Base-by-base conservation (phyloP, 495 filamentous ascomycete species). In the Talaromyces adpressus region DNA sequence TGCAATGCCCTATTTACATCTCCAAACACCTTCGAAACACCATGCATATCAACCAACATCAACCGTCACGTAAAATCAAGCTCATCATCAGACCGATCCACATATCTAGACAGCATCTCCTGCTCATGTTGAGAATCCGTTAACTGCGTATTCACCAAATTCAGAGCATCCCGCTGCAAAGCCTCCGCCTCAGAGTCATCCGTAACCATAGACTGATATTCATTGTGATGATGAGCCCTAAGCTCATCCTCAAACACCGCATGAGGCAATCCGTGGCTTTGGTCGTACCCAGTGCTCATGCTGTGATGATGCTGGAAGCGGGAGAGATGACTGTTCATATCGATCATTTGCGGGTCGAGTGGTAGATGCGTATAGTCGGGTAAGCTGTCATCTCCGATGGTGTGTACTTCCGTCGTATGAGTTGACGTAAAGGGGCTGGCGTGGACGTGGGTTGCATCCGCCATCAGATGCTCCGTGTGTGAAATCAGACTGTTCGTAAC, bases 141-240 rank as follows among this genome's bases (percentile, higher is more conserved):
- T n/a, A 73, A 62, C 16, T 75, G 70, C 14, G 76, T 67, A 62
- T 79, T 77, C 58, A 79, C 77, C 59, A 81, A 61, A 32, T 73
- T 73, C 59, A 80, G 68, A 29, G 77, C 69, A 59, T 77, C 74
- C 61, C 75, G 72, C 59, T 74, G 75, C 41, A 81, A 72, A 0
- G 69, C 54, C 14, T 73, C 71, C 8, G 72, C 63, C 45, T 79
- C 77, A 3, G 75, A 73, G 1, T 73, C 69, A 61, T 81, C 78
- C 27, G 77, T 74, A 20, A 81, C 75, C 76, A 81, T 77, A 70
- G 78, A 75, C 56, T 78, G 75, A 61, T 79, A 79, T 23, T 78
- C 77, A 59, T 74, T 72, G 11, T 72, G 70, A 0, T 72, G 66
- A 62, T 79, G 75, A 51, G 74, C 74, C 18, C 76, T 75, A 63